Percentiles rank a stretch among this genome's conserved stretches.
These are phyloP conservation scores for Phaffia tasmanica DNA, from an alignment of 768 basidiomycete genomes.

Conservation along the genomic window DNA sequence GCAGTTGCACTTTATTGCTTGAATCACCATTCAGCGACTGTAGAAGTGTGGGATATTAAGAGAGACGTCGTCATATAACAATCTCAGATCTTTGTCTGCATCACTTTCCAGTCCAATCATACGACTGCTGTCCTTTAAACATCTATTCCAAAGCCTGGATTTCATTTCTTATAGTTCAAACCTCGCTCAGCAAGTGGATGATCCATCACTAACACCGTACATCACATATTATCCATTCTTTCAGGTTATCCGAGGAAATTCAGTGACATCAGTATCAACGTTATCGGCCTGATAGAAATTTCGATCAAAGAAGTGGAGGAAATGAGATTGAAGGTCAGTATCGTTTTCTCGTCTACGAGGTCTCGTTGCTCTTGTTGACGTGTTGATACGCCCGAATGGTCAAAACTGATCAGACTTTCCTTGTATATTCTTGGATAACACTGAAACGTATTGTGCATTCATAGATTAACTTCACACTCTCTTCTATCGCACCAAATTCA, in stretches of 20 bases:
- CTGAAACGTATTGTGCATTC: too few relatives aligned
- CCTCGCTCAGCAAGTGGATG: background rate
- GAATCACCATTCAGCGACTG: background rate
- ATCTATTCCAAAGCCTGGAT: background rate
- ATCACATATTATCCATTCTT: constrained; percentile 22
- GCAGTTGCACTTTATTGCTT: background rate
- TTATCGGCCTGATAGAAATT: constrained; percentile 8
- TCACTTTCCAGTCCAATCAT: background rate
- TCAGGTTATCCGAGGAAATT: constrained; percentile 93
- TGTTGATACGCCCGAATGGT: too few relatives aligned
- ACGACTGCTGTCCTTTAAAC: background rate
- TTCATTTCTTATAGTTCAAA: background rate
- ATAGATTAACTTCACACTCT: too few relatives aligned
- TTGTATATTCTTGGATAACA: too few relatives aligned
- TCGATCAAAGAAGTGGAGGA: too few relatives aligned
- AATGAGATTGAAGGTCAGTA: too few relatives aligned
- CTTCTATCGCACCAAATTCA: too few relatives aligned
- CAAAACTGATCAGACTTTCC: too few relatives aligned
- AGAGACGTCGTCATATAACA: background rate
- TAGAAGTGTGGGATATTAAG: too few relatives aligned
- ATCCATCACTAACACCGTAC: background rate
- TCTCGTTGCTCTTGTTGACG: too few relatives aligned
- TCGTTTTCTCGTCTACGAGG: too few relatives aligned
- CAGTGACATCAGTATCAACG: constrained; percentile 56
- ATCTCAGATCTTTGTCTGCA: background rate